Base-by-base conservation (phyloP, 2,329 filamentous ascomycete species). In the Phialophora chinensis region DNA sequence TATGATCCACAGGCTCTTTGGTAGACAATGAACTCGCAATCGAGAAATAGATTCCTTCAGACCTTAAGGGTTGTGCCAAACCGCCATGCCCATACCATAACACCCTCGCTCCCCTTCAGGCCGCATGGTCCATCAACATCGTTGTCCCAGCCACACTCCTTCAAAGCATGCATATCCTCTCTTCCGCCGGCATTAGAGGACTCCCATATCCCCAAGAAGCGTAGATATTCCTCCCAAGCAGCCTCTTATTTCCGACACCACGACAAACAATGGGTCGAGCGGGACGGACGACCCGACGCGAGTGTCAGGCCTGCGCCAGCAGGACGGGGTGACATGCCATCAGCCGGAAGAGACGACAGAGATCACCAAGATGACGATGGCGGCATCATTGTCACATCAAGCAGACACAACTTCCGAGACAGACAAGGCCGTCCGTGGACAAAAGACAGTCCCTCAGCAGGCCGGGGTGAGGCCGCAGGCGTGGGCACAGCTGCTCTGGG, bases 201-300 rank as follows among this genome's bases (percentile, higher is more conserved):
- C 52, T 5, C 59, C 29, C 59, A 66, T 44, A 44, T 54, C 31
- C 53, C 33, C 49, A 65, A 66, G 38, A 54, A 49, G 42, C 66
- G 66, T 27, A 66, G 47, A 68, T 66, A 65, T 56, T 60, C 63
- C n/a, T 68, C 58, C 47, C 47, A 53, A 25, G 11, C 59, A 38
- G 27, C 12, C 17, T 14, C 59, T 12, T 5, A 8, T 31, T 33
- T 35, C 23, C 27, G 38, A 50, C 29, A 27, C 6, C 10, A 33
- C 49, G 23, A 38, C 20, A 42, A 8, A 10, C 58, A 25, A 25
- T 42, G 29, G 59, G 29, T 29, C 29, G 25, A 55, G 33, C 23
- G 1, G 29, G 12, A 27, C 29, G 25, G 31, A 25, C 59, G 49
- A 29, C 11, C 27, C 31, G 53, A 20, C 3, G 4, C 14, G 10